phyloP scores from a whole-genome alignment of 164 flowering plant species.

The Nymphaea colorata region DNA sequence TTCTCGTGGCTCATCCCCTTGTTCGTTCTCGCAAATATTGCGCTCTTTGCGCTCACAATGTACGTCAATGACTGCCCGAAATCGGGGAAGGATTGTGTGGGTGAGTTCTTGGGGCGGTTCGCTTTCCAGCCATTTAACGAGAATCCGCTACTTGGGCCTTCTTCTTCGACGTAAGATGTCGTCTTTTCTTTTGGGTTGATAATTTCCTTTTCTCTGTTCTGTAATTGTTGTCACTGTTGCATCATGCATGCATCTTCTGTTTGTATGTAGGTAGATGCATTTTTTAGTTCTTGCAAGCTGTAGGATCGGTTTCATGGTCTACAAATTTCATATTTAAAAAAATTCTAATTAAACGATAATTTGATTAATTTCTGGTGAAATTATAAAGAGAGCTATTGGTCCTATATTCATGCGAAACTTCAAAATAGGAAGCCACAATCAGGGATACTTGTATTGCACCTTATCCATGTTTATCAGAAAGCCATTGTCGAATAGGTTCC shows the following conservation, averaged over 20 bases:
- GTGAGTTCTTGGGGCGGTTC: slow-evolving; percentile 37
- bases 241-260: too few species aligned
- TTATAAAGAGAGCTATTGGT: too few species aligned
- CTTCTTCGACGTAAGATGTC: slow-evolving; percentile 50
- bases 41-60: slow-evolving; percentile 49
- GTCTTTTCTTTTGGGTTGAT: not conserved
- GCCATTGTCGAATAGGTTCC: too few species aligned
- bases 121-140: slow-evolving; percentile 71
- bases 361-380: too few species aligned
- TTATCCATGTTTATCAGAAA: too few species aligned
- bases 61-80: slow-evolving; percentile 49
- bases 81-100: slow-evolving; percentile 34
- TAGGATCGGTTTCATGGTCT: too few species aligned
- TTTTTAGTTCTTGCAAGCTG: not conserved
- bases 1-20: slow-evolving; percentile 49
- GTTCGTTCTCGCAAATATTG: slow-evolving; percentile 43
- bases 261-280: not conserved
- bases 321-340: too few species aligned
- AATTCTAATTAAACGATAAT: too few species aligned
- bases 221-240: not conserved
- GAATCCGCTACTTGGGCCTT: slow-evolving; percentile 81
- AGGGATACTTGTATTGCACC: too few species aligned
- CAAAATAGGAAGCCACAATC: too few species aligned
- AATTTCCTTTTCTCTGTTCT: not conserved
- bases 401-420: too few species aligned